Percentiles rank a stretch among this genome's conserved stretches.
phyloP scores from a whole-genome alignment of 768 basidiomycete genomes.

The Ramaria rubella region DNA sequence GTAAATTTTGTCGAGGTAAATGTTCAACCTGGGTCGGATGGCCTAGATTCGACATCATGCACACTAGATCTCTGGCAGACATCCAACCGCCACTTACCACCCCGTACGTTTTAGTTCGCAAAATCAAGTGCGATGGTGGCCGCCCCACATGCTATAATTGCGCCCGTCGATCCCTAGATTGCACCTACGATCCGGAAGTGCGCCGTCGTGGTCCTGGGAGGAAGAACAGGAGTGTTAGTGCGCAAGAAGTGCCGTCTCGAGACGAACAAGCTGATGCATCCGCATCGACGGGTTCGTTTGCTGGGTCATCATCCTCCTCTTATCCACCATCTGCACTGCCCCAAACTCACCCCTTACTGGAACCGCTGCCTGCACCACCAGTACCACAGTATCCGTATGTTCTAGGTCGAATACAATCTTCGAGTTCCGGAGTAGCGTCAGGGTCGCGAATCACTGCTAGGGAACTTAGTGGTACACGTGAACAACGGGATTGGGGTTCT shows the following conservation, averaged over 20 bases:
- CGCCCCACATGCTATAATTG: slow-evolving; percentile 3
- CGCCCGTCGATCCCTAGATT: slow-evolving; percentile 9
- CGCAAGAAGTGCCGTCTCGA: background rate
- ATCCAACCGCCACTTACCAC: background rate
- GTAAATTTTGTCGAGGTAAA: slow-evolving; percentile 5
- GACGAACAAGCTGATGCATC: background rate
- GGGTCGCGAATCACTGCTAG: too few species aligned
- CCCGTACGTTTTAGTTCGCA: background rate
- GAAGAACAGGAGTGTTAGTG: background rate
- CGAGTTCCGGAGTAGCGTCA: too few species aligned
- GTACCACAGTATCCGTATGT: too few species aligned
- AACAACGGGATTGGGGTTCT: too few species aligned
- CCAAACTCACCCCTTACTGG: too few species aligned
- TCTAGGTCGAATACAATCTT: too few species aligned
- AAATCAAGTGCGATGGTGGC: slow-evolving; percentile 1
- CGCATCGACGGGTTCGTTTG: background rate
- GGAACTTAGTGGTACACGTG: too few species aligned
- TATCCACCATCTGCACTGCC: too few species aligned
- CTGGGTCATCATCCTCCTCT: too few species aligned
- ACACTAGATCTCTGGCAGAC: background rate
- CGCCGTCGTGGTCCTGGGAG: slow-evolving; percentile 3
- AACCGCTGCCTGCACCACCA: too few species aligned
- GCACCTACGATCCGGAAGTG: slow-evolving; percentile 6
- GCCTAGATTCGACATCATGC: background rate
- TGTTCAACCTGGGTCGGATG: background rate